Evolutionary conservation across 495 filamentous ascomycete genomes (phyloP).

Genomic region (Penicillium waksmanii): DNA sequence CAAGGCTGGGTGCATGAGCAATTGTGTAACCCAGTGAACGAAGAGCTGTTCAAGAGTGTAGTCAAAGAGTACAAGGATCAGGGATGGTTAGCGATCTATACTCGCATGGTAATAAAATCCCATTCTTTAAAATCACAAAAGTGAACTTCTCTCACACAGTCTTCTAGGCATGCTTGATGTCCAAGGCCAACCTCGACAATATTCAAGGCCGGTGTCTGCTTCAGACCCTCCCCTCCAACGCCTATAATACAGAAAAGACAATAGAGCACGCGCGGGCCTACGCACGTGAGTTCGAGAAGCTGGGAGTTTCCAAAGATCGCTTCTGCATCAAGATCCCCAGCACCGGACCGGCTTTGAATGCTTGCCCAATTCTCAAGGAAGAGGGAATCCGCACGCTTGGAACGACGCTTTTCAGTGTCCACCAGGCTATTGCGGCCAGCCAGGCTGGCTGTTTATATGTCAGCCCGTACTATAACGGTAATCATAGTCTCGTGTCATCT

Average conservation of each 20-base stretch:
- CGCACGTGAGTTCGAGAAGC: slow-evolving; percentile 41
- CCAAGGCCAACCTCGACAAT: slow-evolving; percentile 44
- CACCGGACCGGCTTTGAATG: slow-evolving; percentile 61
- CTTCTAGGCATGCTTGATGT: slow-evolving; percentile 37
- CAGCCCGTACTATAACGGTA: slow-evolving; percentile 54
- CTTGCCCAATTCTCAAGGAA: slow-evolving; percentile 52
- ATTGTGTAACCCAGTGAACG: slow-evolving; percentile 38
- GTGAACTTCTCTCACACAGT: background rate
- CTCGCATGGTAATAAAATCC: slow-evolving; percentile 33
- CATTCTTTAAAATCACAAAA: background rate
- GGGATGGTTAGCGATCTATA: slow-evolving; percentile 46
- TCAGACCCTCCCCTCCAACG: slow-evolving; percentile 41
- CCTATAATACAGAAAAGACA: slow-evolving; percentile 36
- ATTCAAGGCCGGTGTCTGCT: slow-evolving; percentile 45
- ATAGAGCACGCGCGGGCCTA: slow-evolving; percentile 44
- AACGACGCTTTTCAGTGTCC: slow-evolving; percentile 60
- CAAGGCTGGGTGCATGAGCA: slow-evolving; percentile 45
- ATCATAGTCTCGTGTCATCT: background rate
- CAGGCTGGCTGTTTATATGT: slow-evolving; percentile 59
- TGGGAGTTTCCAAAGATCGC: slow-evolving; percentile 45
- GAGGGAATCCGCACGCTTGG: slow-evolving; percentile 56
- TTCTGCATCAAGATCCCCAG: slow-evolving; percentile 63
- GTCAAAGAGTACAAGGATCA: slow-evolving; percentile 42
- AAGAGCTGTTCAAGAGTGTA: slow-evolving; percentile 35
- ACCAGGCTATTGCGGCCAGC: slow-evolving; percentile 57